These are phyloP conservation scores for Colletotrichum cereale DNA, from an alignment of 2,329 filamentous ascomycete species.

Conservation along the genomic window DNA sequence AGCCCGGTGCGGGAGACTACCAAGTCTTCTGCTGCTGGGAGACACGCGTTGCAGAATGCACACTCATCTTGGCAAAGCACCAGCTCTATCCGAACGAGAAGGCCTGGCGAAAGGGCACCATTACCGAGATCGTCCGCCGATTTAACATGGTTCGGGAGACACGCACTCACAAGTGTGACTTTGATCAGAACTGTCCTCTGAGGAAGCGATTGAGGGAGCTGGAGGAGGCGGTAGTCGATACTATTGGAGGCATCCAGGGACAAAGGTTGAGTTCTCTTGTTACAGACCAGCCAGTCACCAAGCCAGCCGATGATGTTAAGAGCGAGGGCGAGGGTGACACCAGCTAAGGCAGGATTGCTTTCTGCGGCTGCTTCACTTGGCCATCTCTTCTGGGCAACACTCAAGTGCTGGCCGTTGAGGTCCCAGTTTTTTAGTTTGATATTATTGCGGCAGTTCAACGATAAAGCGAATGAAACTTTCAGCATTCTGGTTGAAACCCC, in stretches of 20 bases:
- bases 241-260: not conserved
- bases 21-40: not conserved
- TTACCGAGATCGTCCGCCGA: not conserved
- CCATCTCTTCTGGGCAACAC: not conserved
- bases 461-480: not conserved
- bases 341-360: not conserved
- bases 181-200: not conserved
- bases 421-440: not conserved
- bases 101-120: not conserved
- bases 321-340: not conserved
- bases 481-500: not conserved
- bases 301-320: not conserved
- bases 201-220: not conserved
- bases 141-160: not conserved
- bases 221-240: not conserved
- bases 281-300: not conserved
- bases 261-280: not conserved
- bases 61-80: not conserved
- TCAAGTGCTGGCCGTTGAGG: not conserved
- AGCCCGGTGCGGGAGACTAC: not conserved
- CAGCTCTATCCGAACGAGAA: constrained; percentile 9
- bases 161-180: not conserved
- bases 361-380: not conserved
- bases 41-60: constrained; percentile 16
- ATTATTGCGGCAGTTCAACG: not conserved